phyloP scores from a whole-genome alignment of 306 rosid species.

The Vachellia pachyceras region DNA sequence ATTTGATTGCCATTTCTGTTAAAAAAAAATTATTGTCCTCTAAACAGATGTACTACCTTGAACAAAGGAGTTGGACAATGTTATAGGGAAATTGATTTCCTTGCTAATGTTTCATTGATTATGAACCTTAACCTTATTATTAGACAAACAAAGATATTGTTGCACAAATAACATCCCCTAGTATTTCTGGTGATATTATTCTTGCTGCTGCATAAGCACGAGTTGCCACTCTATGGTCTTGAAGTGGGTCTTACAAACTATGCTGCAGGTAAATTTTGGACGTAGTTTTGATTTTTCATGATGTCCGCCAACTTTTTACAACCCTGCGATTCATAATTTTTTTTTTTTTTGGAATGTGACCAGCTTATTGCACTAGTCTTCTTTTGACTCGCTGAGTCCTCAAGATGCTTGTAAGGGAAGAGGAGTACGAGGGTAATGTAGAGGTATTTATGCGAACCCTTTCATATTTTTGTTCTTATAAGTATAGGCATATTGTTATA shows the following conservation, averaged over 20 bases:
- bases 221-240: constrained; percentile 77
- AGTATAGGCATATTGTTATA: background rate
- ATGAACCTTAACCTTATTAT: constrained; percentile 15
- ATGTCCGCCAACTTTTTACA: background rate
- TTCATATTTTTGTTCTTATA: background rate
- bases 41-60: background rate
- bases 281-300: background rate
- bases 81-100: background rate
- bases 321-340: no score
- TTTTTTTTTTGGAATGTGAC: background rate
- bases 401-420: constrained; percentile 78
- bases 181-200: constrained; percentile 84
- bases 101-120: background rate
- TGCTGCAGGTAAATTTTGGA: constrained; percentile 72
- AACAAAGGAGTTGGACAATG: no score
- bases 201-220: constrained; percentile 87
- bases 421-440: constrained; percentile 84
- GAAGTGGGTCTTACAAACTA: constrained; percentile 90
- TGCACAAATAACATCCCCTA: constrained; percentile 79
- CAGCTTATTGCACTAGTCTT: constrained; percentile 96
- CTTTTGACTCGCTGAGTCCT: constrained; percentile 86
- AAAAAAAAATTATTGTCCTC: background rate
- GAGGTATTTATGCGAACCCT: constrained; percentile 53
- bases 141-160: constrained; percentile 80
- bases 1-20: background rate